Evolutionary conservation across 1,284 basidiomycete genomes (phyloP), one percentile per base, ranked within the genome.

Genomic region (Tilletiopsis washingtonensis): DNA sequence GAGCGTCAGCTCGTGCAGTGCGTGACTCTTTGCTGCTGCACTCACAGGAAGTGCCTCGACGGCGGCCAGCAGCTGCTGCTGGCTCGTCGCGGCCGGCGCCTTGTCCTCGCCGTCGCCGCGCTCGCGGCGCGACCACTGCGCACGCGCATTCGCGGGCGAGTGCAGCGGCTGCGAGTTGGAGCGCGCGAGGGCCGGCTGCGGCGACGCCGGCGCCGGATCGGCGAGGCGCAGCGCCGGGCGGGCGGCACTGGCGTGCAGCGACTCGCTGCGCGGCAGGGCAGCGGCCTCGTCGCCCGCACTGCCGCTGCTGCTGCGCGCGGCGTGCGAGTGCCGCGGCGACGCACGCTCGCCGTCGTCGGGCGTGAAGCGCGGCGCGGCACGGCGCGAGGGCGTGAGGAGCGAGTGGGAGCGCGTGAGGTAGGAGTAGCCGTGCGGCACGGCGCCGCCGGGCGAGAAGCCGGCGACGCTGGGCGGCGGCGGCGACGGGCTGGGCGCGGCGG

Each of bases 381-480:
- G 58, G 11, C 66, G 34, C 12, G 64, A 59, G 11, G 66, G 54
- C 11, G 66, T 69, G 1, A 57, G 56, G 47, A 68, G 61, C 43
- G 62, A 59, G 17, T 63, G 53, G 37, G 58, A 57, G 20, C 64
- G 51, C 14, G 51, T 39, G 34, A 68, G 60, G 51, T 68, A 68
- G 4, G 64, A 67, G 49, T 64, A 68, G 43, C 64, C 64, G 21
- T 55, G 44, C n/a, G 59, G 56, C 20, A 66, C 57, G 25, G 58
- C 51, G 2, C 64, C 65, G 7, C 65, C 65, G 7, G 65, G 65
- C 17, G 56, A 61, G 55, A 68, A 68, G 45, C 59, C 65, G n/a
- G n/a, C n/a, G n/a, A n/a, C n/a, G n/a, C n/a, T n/a, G n/a, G n/a
- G n/a, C n/a, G n/a, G n/a, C n/a, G n/a, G n/a, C n/a, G n/a, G n/a